Conservation (phyloP, 495 filamentous ascomycete species). For the Evernia prunastri region DNA sequence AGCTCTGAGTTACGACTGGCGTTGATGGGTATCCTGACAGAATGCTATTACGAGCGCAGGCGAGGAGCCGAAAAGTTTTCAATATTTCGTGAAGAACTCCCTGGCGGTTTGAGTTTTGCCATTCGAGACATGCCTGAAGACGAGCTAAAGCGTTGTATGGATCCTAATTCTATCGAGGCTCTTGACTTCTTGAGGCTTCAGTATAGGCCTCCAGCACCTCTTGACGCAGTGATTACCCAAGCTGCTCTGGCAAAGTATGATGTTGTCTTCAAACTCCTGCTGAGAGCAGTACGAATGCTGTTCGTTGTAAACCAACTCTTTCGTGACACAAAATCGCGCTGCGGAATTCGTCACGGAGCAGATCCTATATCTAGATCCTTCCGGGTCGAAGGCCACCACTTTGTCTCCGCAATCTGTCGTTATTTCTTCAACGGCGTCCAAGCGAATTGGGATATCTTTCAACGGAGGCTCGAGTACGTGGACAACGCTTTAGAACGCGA, state of each 20-base stretch:
- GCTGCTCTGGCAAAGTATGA: constrained; percentile 71
- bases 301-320: constrained; percentile 64
- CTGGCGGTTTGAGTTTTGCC: constrained; percentile 77
- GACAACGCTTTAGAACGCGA: constrained; percentile 50
- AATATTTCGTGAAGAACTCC: constrained; percentile 49
- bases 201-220: constrained; percentile 68
- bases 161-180: constrained; percentile 73
- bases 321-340: constrained; percentile 36
- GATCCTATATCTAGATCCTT: constrained; percentile 52
- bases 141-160: constrained; percentile 71
- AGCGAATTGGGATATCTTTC: constrained; percentile 63
- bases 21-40: constrained; percentile 77
- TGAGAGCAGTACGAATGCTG: constrained; percentile 72
- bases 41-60: constrained; percentile 51
- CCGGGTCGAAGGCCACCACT: constrained; percentile 68
- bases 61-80: constrained; percentile 23
- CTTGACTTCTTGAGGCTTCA: constrained; percentile 84
- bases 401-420: constrained; percentile 57
- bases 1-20: constrained; percentile 85
- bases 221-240: constrained; percentile 66
- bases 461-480: constrained; percentile 54
- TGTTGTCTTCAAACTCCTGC: constrained; percentile 66
- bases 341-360: constrained; percentile 27
- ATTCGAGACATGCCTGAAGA: constrained; percentile 70
- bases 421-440: constrained; percentile 77